These are phyloP conservation scores for Nicotiana attenuata DNA, from an alignment of 257 asterid genomes.

Conservation along the genomic window DNA sequence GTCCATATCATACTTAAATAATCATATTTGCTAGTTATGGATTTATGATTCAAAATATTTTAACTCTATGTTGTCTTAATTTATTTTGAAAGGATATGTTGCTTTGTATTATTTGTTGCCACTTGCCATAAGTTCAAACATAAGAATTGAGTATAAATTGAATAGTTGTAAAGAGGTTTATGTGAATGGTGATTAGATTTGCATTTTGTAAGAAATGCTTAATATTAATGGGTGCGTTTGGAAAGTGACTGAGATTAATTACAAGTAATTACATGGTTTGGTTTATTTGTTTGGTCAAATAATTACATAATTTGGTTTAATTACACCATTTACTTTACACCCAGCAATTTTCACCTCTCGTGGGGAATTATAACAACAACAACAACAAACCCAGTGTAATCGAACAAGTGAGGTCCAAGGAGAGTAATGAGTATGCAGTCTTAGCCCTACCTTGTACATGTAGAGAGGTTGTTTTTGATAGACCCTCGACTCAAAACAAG, in stretches of 20 bases:
- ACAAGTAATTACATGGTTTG: neutral
- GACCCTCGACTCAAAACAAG: too few relatives aligned
- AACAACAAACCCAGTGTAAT: too few relatives aligned
- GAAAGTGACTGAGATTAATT: neutral
- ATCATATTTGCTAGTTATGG: too few relatives aligned
- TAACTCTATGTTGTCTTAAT: neutral
- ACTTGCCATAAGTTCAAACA: neutral
- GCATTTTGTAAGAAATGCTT: neutral
- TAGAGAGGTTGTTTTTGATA: too few relatives aligned
- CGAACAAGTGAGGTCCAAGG: rapidly evolving
- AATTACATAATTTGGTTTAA: neutral
- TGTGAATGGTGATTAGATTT: constrained; percentile 7
- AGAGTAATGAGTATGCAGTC: too few relatives aligned
- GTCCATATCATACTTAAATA: too few relatives aligned
- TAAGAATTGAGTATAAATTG: neutral
- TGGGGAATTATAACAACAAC: too few relatives aligned
- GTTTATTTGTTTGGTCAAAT: neutral
- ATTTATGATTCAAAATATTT: too few relatives aligned
- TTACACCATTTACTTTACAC: too few relatives aligned
- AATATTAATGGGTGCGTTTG: neutral
- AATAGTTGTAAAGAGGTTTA: neutral
- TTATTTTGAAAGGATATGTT: neutral
- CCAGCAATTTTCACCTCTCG: too few relatives aligned
- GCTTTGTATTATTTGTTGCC: neutral
- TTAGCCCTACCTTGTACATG: too few relatives aligned